Evolutionary conservation across 225 moss, liverwort and hornwort species (phyloP).

Genomic region (Sphagnum tenellum): DNA sequence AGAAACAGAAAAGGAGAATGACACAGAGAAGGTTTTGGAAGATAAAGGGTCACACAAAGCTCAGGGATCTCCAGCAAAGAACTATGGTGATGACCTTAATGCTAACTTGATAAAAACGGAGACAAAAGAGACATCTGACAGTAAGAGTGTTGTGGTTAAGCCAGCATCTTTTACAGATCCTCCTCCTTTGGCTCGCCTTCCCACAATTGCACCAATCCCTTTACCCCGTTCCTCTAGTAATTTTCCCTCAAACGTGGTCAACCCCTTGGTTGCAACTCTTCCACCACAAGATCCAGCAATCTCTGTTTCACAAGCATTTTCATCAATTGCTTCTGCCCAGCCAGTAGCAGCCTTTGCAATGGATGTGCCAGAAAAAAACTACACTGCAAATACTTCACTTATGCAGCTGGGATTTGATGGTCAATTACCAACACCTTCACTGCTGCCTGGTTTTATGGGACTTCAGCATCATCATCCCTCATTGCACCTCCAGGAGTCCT

Average conservation of each 20-base stretch:
- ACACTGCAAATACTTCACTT: slow-evolving; percentile 4
- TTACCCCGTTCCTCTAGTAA: too few species aligned
- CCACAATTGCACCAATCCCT: too few species aligned
- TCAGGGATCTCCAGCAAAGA: slow-evolving; percentile 32
- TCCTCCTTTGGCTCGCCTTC: too few species aligned
- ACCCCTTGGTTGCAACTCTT: background rate
- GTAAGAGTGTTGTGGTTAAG: too few species aligned
- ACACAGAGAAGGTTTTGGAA: slow-evolving; percentile 20
- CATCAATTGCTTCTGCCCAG: slow-evolving; percentile 11
- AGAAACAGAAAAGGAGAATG: slow-evolving; percentile 31
- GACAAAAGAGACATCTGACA: too few species aligned
- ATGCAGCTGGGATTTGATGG: slow-evolving; percentile 21
- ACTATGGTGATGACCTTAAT: slow-evolving; percentile 21
- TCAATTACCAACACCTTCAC: slow-evolving; percentile 24
- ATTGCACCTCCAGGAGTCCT: slow-evolving; percentile 22
- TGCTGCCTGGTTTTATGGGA: slow-evolving; percentile 8
- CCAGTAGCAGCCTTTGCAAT: slow-evolving; percentile 15
- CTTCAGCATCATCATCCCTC: slow-evolving; percentile 13
- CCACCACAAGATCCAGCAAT: slow-evolving; percentile 22
- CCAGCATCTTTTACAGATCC: too few species aligned
- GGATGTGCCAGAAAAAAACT: slow-evolving; percentile 1
- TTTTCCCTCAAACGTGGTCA: too few species aligned
- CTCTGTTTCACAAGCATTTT: slow-evolving; percentile 24
- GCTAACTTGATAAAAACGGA: background rate
- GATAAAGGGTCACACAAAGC: slow-evolving; percentile 20